phyloP scores from a whole-genome alignment of 208 protist genomes.

The Naegleria fowleri region DNA sequence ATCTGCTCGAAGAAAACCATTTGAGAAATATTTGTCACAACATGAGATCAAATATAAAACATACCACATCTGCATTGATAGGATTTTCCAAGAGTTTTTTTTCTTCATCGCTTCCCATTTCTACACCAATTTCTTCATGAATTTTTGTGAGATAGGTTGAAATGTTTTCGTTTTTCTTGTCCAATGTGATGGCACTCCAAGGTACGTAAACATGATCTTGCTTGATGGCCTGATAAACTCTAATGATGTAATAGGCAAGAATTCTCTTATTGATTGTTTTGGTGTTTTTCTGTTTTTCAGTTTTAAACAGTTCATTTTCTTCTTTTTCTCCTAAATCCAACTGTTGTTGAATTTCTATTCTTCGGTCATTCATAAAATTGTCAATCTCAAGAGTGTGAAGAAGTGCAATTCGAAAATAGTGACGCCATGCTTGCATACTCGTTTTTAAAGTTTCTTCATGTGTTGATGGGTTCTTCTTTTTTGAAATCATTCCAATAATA shows the following conservation, averaged over 20 bases:
- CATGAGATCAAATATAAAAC: background rate
- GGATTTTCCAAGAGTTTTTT: background rate
- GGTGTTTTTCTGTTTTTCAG: too few species aligned
- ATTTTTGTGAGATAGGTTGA: background rate
- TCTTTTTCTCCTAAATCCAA: background rate
- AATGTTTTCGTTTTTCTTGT: background rate
- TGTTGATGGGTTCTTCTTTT: background rate
- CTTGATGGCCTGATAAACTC: background rate
- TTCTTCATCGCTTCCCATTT: background rate
- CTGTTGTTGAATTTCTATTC: background rate
- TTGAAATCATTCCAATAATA: background rate
- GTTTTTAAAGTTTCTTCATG: background rate
- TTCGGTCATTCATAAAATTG: background rate
- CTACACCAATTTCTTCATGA: background rate
- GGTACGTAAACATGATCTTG: background rate
- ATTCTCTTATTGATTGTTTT: background rate
- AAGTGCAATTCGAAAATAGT: background rate
- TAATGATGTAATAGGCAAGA: background rate
- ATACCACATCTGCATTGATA: background rate
- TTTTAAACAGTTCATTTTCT: background rate
- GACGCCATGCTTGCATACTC: background rate
- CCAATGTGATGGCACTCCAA: background rate
- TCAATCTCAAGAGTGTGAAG: background rate
- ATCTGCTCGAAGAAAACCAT: background rate
- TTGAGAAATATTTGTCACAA: background rate